A percentile compares a stretch with the other conserved stretches of the same genome.
Evolutionary conservation across 441 rosid genomes (phyloP).

Genomic region (Jatropha multifida): DNA sequence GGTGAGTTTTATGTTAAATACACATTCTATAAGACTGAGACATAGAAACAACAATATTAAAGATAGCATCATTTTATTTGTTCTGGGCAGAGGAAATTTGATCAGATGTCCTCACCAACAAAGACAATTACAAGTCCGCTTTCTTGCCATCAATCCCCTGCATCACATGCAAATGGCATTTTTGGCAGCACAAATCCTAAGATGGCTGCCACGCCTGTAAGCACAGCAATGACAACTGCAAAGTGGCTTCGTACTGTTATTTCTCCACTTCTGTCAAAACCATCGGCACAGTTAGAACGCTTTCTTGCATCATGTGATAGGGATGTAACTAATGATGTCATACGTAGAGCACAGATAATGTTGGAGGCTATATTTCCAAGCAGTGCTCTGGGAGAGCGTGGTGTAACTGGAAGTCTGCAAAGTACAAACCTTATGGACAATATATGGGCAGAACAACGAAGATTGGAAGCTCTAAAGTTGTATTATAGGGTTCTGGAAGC

Average conservation of each 20-base stretch:
- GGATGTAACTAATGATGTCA: slow-evolving; percentile 77
- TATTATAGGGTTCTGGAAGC: slow-evolving; percentile 94
- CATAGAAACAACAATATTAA: too few relatives aligned
- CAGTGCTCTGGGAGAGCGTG: slow-evolving; percentile 60
- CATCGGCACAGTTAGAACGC: slow-evolving; percentile 67
- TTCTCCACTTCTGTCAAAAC: slow-evolving; percentile 77
- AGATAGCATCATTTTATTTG: background rate
- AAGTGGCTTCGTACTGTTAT: slow-evolving; percentile 91
- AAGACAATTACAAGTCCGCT: slow-evolving; percentile 74
- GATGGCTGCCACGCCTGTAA: slow-evolving; percentile 82
- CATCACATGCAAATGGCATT: slow-evolving; percentile 54
- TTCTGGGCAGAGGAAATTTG: slow-evolving; percentile 64
- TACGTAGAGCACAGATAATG: slow-evolving; percentile 81
- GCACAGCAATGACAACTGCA: slow-evolving; percentile 96
- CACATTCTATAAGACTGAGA: slow-evolving; percentile 2
- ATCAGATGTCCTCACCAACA: slow-evolving; percentile 73
- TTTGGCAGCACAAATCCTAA: slow-evolving; percentile 43
- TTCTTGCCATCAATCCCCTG: slow-evolving; percentile 78
- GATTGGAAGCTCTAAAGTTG: slow-evolving; percentile 81
- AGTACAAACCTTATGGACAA: slow-evolving; percentile 82
- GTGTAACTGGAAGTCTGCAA: slow-evolving; percentile 63
- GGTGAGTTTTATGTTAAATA: slow-evolving; percentile 37
- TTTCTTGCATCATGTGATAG: slow-evolving; percentile 79
- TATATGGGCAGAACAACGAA: slow-evolving; percentile 94
- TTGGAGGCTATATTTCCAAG: slow-evolving; percentile 92